A percentile compares a stretch with the other conserved stretches of the same genome.
Evolutionary conservation across 371 early-diverging fungal species (phyloP).

Genomic region (Cokeromyces recurvatus): DNA sequence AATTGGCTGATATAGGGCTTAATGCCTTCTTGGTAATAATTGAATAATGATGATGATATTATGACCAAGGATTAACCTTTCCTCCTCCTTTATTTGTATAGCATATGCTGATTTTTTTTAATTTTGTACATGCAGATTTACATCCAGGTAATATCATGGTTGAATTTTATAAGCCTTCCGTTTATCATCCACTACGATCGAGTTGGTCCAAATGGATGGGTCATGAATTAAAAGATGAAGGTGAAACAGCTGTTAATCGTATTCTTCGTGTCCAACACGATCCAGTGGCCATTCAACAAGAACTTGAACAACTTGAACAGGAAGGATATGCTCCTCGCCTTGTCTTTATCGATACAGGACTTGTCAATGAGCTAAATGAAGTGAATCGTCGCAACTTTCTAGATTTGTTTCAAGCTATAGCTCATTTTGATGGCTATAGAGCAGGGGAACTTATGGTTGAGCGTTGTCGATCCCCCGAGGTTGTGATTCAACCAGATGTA

Average conservation of each 20-base stretch:
- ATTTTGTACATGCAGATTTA: constrained; percentile 92
- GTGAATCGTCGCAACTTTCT: constrained; percentile 79
- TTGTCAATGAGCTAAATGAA: constrained; percentile 73
- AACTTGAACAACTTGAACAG: constrained; percentile 46
- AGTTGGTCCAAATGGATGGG: constrained; percentile 39
- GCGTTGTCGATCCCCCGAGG: constrained; percentile 73
- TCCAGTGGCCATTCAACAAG: constrained; percentile 44
- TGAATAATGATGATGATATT: neutral
- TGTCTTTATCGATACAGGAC: constrained; percentile 88
- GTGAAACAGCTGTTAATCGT: constrained; percentile 32
- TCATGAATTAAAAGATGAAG: constrained; percentile 35
- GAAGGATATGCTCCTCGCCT: constrained; percentile 75
- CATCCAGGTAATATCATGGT: constrained; percentile 95
- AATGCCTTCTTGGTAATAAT: constrained; percentile 46
- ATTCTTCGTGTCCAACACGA: constrained; percentile 24
- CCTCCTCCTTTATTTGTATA: constrained; percentile 6
- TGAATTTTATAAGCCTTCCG: constrained; percentile 70
- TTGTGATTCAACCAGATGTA: constrained; percentile 67
- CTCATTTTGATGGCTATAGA: constrained; percentile 77
- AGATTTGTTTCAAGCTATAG: constrained; percentile 85
- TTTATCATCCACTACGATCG: constrained; percentile 50
- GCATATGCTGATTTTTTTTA: constrained; percentile 88
- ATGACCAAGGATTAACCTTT: neutral
- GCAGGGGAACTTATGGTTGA: constrained; percentile 87
- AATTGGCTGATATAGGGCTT: constrained; percentile 64